Evolutionary conservation across 2,329 filamentous ascomycete species (phyloP), one percentile per base, ranked within the genome.

Genomic region (Fusarium acutatum): DNA sequence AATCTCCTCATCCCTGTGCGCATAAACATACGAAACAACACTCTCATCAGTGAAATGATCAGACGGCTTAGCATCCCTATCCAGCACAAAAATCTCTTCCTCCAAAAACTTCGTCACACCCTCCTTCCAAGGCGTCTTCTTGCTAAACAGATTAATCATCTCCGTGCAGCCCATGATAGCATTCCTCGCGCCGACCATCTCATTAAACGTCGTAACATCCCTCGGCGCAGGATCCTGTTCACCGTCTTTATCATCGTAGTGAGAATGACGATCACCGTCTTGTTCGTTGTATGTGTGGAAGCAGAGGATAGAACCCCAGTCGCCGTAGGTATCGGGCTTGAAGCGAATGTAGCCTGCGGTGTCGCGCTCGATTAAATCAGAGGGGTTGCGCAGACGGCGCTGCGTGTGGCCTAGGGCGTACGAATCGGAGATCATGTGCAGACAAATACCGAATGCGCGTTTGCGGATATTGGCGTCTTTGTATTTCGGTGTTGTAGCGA

Each of bases 381-480:
- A 24, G 0, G 68, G 67, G 17, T 74, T 74, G 9, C 35, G 46
- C 7, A 74, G 68, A 6, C 63, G 49, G 8, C 71, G 32, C 13
- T 65, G 57, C 7, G 54, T 61, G n/a, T 74, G 72, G 3, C 72
- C 72, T 3, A 74, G 15, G 14, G 71, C 71, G 30, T 74, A 74
- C 0, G 72, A 74, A 28, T 74, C 72, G 17, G 69, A 71, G 8
- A 74, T 74, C 49, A 74, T 50, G 3, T 74, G 72, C 0, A 72
- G 43, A n/a, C 71, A 74, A 12, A 63, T 53, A 1, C 72, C 72
- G 15, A 74, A 61, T 6, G 72, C 71, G 7, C 71, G 53, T 17
- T 58, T 60, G 6, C 37, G 50, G 2, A 74, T 62, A 6, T 71
- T 34, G 37, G 59, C 35, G 18, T 59, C 34, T 12, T 32, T 44